Conservation (phyloP, 139 green algal species). For the Bryopsis sp. region DNA sequence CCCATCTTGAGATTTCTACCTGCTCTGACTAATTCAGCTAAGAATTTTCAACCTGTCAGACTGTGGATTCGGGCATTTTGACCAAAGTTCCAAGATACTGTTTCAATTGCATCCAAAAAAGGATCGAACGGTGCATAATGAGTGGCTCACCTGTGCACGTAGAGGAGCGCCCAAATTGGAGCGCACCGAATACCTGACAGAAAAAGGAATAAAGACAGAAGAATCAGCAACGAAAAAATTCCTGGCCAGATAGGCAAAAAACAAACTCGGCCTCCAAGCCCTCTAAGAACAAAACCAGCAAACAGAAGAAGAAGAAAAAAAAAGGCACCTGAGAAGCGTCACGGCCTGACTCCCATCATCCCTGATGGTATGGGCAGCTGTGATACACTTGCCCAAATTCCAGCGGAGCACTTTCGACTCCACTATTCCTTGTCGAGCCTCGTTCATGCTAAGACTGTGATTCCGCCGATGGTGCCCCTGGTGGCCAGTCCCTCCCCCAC, state of each 20-base stretch:
- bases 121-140: too few relatives aligned
- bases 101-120: background rate
- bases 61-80: background rate
- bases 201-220: background rate
- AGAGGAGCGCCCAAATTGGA: too few relatives aligned
- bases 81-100: background rate
- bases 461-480: background rate
- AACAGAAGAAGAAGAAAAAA: background rate
- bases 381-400: constrained; percentile 5
- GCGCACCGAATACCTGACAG: too few relatives aligned
- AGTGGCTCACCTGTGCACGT: too few relatives aligned
- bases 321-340: background rate
- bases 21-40: background rate
- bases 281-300: background rate
- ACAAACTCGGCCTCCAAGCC: background rate
- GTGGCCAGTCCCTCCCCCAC: too few relatives aligned
- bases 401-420: constrained; percentile 14
- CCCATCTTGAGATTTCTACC: too few relatives aligned
- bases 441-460: constrained; percentile 12
- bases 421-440: constrained; percentile 14
- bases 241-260: background rate
- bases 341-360: background rate
- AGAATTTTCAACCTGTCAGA: background rate
- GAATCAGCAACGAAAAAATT: background rate
- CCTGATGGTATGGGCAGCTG: background rate